Conservation (phyloP, 169 alveolate species). For the Babesia bovis region DNA sequence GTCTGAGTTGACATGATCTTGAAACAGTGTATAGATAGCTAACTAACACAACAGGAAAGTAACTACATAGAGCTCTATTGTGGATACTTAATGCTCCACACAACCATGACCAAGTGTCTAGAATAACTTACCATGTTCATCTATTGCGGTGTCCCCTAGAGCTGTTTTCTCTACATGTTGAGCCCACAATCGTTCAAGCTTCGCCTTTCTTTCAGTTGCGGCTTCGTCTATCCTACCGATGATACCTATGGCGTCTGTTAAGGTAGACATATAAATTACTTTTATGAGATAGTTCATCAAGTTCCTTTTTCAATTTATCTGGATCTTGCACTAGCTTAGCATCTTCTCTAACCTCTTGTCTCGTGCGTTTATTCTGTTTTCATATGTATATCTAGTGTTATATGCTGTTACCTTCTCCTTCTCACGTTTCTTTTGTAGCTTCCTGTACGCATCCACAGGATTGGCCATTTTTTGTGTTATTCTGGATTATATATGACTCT, state of each 20-base stretch:
- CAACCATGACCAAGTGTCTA: too few species aligned
- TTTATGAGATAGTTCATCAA: constrained; percentile 62
- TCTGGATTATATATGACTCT: not conserved
- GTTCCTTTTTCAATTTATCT: constrained; percentile 62
- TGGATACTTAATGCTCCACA: not conserved
- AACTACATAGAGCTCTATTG: not conserved
- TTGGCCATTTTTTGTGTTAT: constrained; percentile 39
- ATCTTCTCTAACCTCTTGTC: constrained; percentile 49
- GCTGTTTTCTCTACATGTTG: constrained; percentile 4
- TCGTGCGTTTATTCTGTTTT: constrained; percentile 17
- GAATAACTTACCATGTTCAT: not conserved
- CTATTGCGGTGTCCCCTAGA: not conserved
- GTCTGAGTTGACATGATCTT: not conserved
- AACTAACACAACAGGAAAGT: not conserved
- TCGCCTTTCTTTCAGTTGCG: constrained; percentile 49
- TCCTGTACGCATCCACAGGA: constrained; percentile 58
- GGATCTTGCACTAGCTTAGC: constrained; percentile 62
- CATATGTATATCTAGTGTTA: not conserved
- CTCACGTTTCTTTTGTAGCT: constrained; percentile 60
- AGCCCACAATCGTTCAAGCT: constrained; percentile 54
- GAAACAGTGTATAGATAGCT: not conserved
- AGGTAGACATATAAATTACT: not conserved
- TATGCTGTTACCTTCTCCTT: constrained; percentile 55
- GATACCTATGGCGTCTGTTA: constrained; percentile 26
- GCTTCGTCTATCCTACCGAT: constrained; percentile 56